These are phyloP conservation scores for Eudorina sp. DNA, from an alignment of 139 green algal genomes.

Conservation along the genomic window DNA sequence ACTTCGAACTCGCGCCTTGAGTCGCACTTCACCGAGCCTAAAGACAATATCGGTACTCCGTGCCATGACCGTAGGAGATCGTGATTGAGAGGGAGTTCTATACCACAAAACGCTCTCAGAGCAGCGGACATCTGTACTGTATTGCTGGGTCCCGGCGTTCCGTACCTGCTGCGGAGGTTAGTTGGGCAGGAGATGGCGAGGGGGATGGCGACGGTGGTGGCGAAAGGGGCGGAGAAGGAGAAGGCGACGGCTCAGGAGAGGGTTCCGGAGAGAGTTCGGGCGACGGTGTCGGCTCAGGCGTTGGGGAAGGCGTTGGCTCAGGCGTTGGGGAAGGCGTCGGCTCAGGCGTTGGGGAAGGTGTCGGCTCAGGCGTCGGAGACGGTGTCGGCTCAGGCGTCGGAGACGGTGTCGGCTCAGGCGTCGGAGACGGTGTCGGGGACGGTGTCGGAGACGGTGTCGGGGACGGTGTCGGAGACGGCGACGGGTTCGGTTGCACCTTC, in stretches of 20 bases:
- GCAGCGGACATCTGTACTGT: too few relatives aligned
- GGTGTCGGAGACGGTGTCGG: background rate
- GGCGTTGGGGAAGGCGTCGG: background rate
- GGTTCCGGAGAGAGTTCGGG: background rate
- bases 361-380: too few relatives aligned
- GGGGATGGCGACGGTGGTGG: background rate
- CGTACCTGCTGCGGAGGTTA: background rate
- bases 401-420: background rate
- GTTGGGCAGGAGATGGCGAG: background rate
- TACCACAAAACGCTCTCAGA: too few relatives aligned
- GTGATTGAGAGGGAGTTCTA: too few relatives aligned
- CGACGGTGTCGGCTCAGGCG: background rate
- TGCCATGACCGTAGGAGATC: too few relatives aligned
- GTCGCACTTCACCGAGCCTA: too few relatives aligned
- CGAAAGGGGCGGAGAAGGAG: background rate
- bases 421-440: background rate
- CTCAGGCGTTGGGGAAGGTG: background rate
- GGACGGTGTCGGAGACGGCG: background rate
- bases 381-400: background rate
- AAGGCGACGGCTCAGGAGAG: background rate
- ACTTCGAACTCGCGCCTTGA: too few relatives aligned
- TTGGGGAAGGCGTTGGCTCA: background rate
- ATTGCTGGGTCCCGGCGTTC: too few relatives aligned
- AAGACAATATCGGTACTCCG: too few relatives aligned
- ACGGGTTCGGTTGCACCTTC: background rate